Base-by-base conservation (phyloP, 306 rosid genomes). In the Ceratonia siliqua region DNA sequence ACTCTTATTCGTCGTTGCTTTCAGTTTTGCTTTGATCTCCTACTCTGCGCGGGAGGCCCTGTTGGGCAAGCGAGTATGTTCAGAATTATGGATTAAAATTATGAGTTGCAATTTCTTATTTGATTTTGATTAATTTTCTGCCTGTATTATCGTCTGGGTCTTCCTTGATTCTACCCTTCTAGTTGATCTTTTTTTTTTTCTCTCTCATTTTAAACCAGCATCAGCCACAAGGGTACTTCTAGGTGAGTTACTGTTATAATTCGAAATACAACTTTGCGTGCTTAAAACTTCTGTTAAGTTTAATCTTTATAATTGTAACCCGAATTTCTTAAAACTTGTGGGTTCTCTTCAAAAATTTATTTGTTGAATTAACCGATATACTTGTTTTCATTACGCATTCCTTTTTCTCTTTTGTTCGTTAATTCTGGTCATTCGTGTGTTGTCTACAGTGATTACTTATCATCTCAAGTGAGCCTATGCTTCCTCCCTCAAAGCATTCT, bases 91-190 rank as follows among this genome's bases (percentile, higher is more conserved):
- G 11, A 42, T 46, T 18, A 13, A 8, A 45, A 5, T 30, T 38
- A 18, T 52, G 15, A 42, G 27, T 21, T 59, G 18, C 35, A 18
- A 62, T 24, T 65, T 63, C 11, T 25, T 61, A 5, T 21, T 33
- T 13, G 7, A 35, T 50, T 52, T 52, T 30, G 6, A 14, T 75
- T 30, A 13, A 12, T 68, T 46, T 18, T 5, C 14, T 36, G 32
- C 18, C 43, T 30, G 8, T 65, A 68, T 62, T 65, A 62, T 84
- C 69, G 58, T 80, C 85, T 75, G 73, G 70, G 55, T 55, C 59
- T 72, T 74, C n/a, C 75, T 69, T 80, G 17, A 21, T 41, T 68
- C 42, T 58, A 36, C 50, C 50, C 42, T 43, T 66, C 10, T 36
- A 36, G 48, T 56, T 39, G 42, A 28, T 67, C 55, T 64, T 10